These are phyloP conservation scores for Diaporthe sp. DNA, from an alignment of 2,329 filamentous ascomycete species.

Conservation along the genomic window DNA sequence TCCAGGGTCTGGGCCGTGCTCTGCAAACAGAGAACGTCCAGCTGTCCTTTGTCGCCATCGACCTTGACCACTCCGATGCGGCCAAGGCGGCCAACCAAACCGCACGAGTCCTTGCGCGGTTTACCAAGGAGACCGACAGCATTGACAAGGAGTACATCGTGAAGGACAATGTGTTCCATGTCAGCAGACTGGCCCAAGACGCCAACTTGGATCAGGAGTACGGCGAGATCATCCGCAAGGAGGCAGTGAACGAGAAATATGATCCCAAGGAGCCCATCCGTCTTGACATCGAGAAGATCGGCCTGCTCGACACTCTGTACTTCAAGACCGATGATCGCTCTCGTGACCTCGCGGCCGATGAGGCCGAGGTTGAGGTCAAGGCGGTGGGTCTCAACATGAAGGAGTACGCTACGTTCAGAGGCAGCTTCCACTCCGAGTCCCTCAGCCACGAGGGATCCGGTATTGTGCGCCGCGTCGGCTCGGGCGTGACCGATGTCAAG, in stretches of 20 bases:
- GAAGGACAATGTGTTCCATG: conserved; percentile 19
- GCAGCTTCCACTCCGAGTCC: background rate
- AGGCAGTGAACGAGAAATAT: too few species aligned
- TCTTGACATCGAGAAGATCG: background rate
- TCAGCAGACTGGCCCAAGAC: conserved; percentile 45
- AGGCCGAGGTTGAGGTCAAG: conserved; percentile 20
- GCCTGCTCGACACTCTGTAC: background rate
- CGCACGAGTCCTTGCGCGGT: background rate
- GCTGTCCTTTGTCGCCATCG: background rate
- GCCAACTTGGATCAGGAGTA: conserved; percentile 44
- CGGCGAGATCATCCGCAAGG: conserved; percentile 35
- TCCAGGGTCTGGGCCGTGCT: background rate
- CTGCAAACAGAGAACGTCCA: background rate
- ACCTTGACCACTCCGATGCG: background rate
- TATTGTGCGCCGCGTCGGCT: conserved; percentile 40
- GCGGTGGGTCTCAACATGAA: conserved; percentile 52
- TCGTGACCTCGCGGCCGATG: conserved; percentile 28
- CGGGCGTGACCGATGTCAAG: conserved; percentile 40
- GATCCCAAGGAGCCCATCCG: background rate
- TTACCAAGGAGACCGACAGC: background rate
- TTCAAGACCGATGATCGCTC: conserved; percentile 33
- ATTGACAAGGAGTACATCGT: conserved; percentile 44
- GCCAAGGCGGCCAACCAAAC: background rate
- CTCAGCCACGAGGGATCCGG: conserved; percentile 43
- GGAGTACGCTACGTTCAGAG: background rate